These are phyloP conservation scores for Pelagophyceae sp. DNA, from an alignment of 352 stramenopile species.

Conservation along the genomic window DNA sequence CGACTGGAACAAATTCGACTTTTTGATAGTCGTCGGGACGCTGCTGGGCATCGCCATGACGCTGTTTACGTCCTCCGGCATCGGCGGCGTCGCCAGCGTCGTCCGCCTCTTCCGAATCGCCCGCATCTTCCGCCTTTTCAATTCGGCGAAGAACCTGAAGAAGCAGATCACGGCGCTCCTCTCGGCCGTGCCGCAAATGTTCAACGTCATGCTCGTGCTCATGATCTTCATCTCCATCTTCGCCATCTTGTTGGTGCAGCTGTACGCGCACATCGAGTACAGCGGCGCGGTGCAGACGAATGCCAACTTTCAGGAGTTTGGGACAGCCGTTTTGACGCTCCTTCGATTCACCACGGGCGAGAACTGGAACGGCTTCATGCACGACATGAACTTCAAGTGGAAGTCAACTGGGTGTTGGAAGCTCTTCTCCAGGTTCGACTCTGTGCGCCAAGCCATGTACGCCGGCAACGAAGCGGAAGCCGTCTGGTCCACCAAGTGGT, in stretches of 20 bases:
- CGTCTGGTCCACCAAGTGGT: conserved; percentile 11
- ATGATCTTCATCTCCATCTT: conserved; percentile 87
- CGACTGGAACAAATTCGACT: conserved; percentile 50
- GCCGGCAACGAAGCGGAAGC: not conserved
- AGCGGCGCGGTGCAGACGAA: conserved; percentile 62
- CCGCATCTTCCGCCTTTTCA: conserved; percentile 74
- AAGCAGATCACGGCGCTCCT: conserved; percentile 79
- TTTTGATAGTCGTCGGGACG: conserved; percentile 45
- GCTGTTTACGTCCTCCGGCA: not conserved
- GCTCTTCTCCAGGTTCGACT: conserved; percentile 23
- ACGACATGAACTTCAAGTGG: conserved; percentile 50
- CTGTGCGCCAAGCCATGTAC: conserved; percentile 1
- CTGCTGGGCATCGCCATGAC: conserved; percentile 37
- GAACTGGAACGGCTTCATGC: conserved; percentile 84
- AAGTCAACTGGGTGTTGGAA: conserved; percentile 38
- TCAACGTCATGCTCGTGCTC: conserved; percentile 77
- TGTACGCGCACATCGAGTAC: conserved; percentile 74
- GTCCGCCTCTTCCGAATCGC: conserved; percentile 79
- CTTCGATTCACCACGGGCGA: conserved; percentile 80
- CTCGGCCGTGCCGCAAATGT: conserved; percentile 67
- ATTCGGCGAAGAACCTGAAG: conserved; percentile 65
- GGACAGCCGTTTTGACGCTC: conserved; percentile 72
- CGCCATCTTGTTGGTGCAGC: conserved; percentile 75
- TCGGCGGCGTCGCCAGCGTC: conserved; percentile 35
- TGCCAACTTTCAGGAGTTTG: conserved; percentile 81